Evolutionary conservation across 1,284 basidiomycete genomes (phyloP).

Genomic region (Paramarasmius palmivorus): DNA sequence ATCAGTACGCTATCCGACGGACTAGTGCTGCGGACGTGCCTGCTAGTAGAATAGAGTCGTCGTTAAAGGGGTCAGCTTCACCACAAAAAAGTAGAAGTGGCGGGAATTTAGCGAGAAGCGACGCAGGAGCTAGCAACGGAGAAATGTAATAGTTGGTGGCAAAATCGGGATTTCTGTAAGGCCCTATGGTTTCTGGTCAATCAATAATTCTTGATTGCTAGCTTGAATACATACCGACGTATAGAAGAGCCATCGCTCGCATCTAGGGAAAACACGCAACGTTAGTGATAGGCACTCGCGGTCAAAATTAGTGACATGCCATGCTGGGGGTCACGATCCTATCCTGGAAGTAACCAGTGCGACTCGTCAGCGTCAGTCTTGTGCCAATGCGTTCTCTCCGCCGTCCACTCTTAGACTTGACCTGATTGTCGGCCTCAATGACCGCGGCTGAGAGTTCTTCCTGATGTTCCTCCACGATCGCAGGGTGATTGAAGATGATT

Average conservation of each 20-base stretch:
- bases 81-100: conserved; percentile 91
- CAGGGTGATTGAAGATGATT: conserved; percentile 53
- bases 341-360: conserved; percentile 94
- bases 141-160: conserved; percentile 94
- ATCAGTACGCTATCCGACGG: conserved; percentile 67
- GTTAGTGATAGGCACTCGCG: conserved; percentile 1
- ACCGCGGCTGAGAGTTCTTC: conserved; percentile 48
- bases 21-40: conserved; percentile 87
- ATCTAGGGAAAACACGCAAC: conserved; percentile 54
- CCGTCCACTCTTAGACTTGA: conserved; percentile 31
- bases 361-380: conserved; percentile 92
- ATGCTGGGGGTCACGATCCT: conserved; percentile 89
- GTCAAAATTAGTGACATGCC: conserved; percentile 51
- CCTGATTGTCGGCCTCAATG: conserved; percentile 47
- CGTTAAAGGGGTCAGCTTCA: conserved; percentile 96
- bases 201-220: too few species aligned
- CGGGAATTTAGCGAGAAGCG: conserved; percentile 89
- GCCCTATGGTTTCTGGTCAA: conserved; percentile 38
- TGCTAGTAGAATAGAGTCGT: conserved; percentile 93
- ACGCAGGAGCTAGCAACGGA: conserved; percentile 85
- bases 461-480: conserved; percentile 47
- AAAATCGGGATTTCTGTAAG: conserved; percentile 90
- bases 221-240: conserved; percentile 55
- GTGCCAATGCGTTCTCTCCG: conserved; percentile 69
- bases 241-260: conserved; percentile 97